These are phyloP conservation scores for Rhamnella rubrinervis DNA, from an alignment of 331 rosid species.

Conservation along the genomic window DNA sequence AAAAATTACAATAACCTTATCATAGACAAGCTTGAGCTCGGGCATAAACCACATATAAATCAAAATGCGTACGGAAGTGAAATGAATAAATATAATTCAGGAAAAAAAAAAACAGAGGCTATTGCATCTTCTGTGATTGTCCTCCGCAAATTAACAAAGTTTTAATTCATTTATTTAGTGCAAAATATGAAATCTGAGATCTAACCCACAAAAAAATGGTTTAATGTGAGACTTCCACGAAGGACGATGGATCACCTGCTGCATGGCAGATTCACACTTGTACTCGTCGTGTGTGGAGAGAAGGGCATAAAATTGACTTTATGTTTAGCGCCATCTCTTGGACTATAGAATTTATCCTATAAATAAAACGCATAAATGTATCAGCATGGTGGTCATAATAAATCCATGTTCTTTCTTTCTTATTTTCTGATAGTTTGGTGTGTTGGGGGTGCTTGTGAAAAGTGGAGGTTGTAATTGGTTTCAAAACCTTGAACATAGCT, in stretches of 20 bases:
- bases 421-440: too few species aligned
- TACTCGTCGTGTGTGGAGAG: slow-evolving; percentile 29
- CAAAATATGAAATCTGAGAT: background rate
- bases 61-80: too few species aligned
- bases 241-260: slow-evolving; percentile 1
- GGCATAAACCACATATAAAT: background rate
- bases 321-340: slow-evolving; percentile 26
- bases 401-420: background rate
- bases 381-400: background rate
- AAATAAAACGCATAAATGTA: background rate
- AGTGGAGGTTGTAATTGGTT: too few species aligned
- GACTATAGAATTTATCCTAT: slow-evolving; percentile 54
- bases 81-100: too few species aligned
- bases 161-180: background rate
- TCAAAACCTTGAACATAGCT: slow-evolving; percentile 95
- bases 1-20: background rate
- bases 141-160: slow-evolving; percentile 32
- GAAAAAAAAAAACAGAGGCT: too few species aligned
- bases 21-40: background rate
- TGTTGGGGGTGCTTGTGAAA: too few species aligned
- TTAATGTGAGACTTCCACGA: background rate
- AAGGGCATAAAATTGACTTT: slow-evolving; percentile 28
- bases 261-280: slow-evolving; percentile 28
- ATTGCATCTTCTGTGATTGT: slow-evolving; percentile 17
- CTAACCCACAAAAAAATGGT: background rate